Percentiles rank a stretch among this genome's conserved stretches.
Evolutionary conservation across 495 filamentous ascomycete genomes (phyloP).

Genomic region (Neurospora terricola): DNA sequence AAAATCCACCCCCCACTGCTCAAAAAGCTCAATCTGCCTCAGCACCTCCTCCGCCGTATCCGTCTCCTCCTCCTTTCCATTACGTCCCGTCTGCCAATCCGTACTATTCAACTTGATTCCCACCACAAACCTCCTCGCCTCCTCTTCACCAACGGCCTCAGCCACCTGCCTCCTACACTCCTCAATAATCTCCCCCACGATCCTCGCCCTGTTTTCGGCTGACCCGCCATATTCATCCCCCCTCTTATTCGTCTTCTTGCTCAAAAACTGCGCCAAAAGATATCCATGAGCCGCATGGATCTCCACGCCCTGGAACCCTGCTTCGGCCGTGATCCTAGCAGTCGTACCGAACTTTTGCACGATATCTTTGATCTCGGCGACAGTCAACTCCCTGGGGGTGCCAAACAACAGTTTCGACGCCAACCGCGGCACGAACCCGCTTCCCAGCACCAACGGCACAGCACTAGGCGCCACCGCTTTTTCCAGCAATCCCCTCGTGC

Average conservation of each 20-base stretch:
- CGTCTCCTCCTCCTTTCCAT: slow-evolving; percentile 20
- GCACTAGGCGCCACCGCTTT: slow-evolving; percentile 42
- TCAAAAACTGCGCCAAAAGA: slow-evolving; percentile 61
- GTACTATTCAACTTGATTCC: slow-evolving; percentile 56
- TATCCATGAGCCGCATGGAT: slow-evolving; percentile 68
- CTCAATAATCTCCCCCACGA: slow-evolving; percentile 50
- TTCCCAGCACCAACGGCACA: slow-evolving; percentile 27
- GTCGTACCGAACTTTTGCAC: slow-evolving; percentile 47
- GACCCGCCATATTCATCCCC: slow-evolving; percentile 59
- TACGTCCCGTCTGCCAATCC: slow-evolving; percentile 32
- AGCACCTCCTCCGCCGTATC: slow-evolving; percentile 38
- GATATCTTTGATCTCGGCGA: slow-evolving; percentile 43
- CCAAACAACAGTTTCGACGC: slow-evolving; percentile 47
- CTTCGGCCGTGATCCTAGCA: slow-evolving; percentile 48
- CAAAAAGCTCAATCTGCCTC: slow-evolving; percentile 42
- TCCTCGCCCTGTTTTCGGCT: slow-evolving; percentile 53
- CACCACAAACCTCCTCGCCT: slow-evolving; percentile 43
- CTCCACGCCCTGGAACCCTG: slow-evolving; percentile 72
- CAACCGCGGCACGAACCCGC: slow-evolving; percentile 37
- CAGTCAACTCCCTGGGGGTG: slow-evolving; percentile 43
- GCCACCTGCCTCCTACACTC: slow-evolving; percentile 36
- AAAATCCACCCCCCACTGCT: slow-evolving; percentile 48
- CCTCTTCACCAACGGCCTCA: slow-evolving; percentile 46
- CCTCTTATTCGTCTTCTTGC: slow-evolving; percentile 48
- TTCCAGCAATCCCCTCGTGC: slow-evolving; percentile 34